phyloP scores from a whole-genome alignment of 2,329 filamentous ascomycete species.

The Mycosphaerella arachidis region DNA sequence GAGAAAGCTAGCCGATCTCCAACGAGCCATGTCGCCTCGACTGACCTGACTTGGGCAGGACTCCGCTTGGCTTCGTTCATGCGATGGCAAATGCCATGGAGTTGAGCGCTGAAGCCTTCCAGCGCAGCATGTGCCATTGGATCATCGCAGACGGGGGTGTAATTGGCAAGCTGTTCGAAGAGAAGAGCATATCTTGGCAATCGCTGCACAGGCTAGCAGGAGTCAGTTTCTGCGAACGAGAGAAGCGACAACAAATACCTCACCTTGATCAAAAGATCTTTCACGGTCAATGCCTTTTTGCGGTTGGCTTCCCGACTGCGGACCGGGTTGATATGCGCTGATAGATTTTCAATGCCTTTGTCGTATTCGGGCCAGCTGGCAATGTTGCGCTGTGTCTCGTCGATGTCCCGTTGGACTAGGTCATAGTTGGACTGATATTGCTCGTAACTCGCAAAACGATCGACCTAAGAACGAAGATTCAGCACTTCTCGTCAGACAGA shows the following conservation, averaged over 20 bases:
- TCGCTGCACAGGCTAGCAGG: constrained; percentile 74
- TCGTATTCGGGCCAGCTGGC: constrained; percentile 77
- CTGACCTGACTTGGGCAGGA: constrained; percentile 59
- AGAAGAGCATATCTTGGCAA: constrained; percentile 87
- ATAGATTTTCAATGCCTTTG: constrained; percentile 77
- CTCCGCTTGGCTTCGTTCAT: constrained; percentile 85
- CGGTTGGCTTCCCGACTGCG: constrained; percentile 58
- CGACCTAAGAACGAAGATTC: constrained; percentile 56
- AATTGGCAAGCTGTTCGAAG: constrained; percentile 75
- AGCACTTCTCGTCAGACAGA: constrained; percentile 38
- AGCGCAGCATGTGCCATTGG: constrained; percentile 77
- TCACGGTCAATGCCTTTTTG: constrained; percentile 74
- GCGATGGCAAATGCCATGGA: constrained; percentile 70
- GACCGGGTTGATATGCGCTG: constrained; percentile 67
- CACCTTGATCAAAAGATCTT: constrained; percentile 87
- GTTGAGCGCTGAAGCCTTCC: constrained; percentile 63
- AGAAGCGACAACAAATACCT: constrained; percentile 4
- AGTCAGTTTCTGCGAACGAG: background rate
- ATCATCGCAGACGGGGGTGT: constrained; percentile 80
- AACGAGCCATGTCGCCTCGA: constrained; percentile 79
- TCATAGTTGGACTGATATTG: constrained; percentile 90
- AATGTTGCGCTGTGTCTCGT: constrained; percentile 62
- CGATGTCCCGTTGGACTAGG: constrained; percentile 73
- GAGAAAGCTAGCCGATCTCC: constrained; percentile 76
- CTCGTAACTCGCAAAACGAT: constrained; percentile 79